These are phyloP conservation scores for Botryobasidium botryosum DNA, from an alignment of 768 basidiomycete genomes.

Conservation along the genomic window DNA sequence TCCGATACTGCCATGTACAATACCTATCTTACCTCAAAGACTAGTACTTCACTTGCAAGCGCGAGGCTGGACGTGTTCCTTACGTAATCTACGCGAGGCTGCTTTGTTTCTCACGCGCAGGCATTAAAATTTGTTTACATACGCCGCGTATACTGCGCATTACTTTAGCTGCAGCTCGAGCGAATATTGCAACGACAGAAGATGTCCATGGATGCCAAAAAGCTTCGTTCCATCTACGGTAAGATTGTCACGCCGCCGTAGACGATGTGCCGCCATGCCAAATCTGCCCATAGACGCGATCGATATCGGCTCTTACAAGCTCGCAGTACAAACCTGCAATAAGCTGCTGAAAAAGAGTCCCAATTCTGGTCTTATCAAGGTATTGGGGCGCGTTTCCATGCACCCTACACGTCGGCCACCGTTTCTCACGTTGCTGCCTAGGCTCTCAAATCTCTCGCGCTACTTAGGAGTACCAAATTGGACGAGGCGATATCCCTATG, in stretches of 20 bases:
- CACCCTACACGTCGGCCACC: no score
- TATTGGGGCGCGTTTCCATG: conserved; percentile 12
- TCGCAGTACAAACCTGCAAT: conserved; percentile 69
- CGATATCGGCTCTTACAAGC: conserved; percentile 75
- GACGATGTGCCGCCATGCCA: background rate
- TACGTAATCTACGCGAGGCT: no score
- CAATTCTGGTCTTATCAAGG: conserved; percentile 55
- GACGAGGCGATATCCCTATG: conserved; percentile 66
- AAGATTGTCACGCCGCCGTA: background rate
- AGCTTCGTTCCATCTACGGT: background rate
- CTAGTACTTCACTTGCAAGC: no score
- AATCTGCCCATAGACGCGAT: conserved; percentile 42
- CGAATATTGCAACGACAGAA: no score
- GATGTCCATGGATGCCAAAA: background rate
- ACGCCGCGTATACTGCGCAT: no score
- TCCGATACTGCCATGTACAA: no score
- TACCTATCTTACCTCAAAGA: no score
- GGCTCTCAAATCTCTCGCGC: conserved; percentile 72
- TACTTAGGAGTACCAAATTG: conserved; percentile 69
- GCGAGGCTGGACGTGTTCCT: no score
- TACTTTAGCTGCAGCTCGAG: no score
- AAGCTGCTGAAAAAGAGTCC: conserved; percentile 79
- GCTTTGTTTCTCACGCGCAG: no score
- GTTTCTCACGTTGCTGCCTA: no score
- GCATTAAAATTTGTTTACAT: no score